Base-by-base conservation (phyloP, 306 rosid species). In the Chamaecrista fasciculata region DNA sequence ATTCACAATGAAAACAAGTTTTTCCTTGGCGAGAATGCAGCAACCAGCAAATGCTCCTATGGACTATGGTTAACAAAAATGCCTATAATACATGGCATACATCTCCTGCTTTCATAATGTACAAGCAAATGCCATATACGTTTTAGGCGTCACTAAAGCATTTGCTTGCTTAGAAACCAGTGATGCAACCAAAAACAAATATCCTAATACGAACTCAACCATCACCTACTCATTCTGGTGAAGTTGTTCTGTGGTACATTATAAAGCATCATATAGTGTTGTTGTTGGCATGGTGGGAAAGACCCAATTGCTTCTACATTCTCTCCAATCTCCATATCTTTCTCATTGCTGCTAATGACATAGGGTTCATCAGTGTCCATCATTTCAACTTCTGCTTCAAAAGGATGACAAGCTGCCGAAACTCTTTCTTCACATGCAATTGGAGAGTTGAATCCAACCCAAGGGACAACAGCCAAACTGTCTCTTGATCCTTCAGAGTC, bases 331-430 rank as follows among this genome's bases (percentile, higher is more conserved):
- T 33, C 67, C 20, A 66, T 18, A 15, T 59, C 29, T 21, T 49
- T 50, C 18, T 2, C 42, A 23, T 40, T 1, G 4, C 31, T 18
- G 48, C 36, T 25, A 56, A 16, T 14, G 8, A 12, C 26, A 29
- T 5, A 1, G 8, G 61, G 34, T 29, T 73, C 78, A 52, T 76
- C 87, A 7, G 71, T 36, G 51, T 87, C 87, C 89, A 80, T 82
- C 87, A 87, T 77, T 58, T 58, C 43, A 58, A 43, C 78, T 49
- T 74, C 81, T 19, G 51, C 64, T 19, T 80, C 78, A 60, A 66
- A 63, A 21, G 79, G 11, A 21, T 51, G 25, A 63, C 62, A 16
- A 5, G 75, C 55, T 14, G 18, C 82, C 31, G 68, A 74, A 16
- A 46, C 26, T 53, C 42, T 44, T 21, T 12, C 66, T 48, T 70